phyloP scores from a whole-genome alignment of 495 filamentous ascomycete genomes.

The Neurospora tetraspora region DNA sequence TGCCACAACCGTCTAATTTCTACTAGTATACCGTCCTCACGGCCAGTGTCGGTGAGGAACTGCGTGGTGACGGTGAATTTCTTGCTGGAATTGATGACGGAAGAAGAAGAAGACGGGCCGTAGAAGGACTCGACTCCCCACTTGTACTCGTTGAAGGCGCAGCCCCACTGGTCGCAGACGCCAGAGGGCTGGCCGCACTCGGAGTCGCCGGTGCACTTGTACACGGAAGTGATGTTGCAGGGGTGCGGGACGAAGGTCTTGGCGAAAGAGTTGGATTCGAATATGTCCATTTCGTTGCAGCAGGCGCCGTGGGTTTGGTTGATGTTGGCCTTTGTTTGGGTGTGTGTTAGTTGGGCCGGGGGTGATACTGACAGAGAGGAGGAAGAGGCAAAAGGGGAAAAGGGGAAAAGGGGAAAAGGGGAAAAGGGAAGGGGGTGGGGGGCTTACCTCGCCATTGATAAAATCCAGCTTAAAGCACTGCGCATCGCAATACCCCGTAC shows the following conservation, averaged over 20 bases:
- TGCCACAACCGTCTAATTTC: conserved; percentile 57
- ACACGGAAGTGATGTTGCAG: conserved; percentile 39
- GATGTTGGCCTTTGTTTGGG: conserved; percentile 43
- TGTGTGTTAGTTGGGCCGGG: no score
- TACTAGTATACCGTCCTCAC: conserved; percentile 32
- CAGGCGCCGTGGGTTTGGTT: conserved; percentile 47
- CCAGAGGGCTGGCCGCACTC: conserved; percentile 38
- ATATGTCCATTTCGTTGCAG: conserved; percentile 67
- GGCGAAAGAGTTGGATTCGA: conserved; percentile 57
- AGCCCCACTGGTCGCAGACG: conserved; percentile 42
- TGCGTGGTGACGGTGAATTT: conserved; percentile 62
- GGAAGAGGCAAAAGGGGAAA: no score
- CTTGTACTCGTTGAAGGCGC: conserved; percentile 39
- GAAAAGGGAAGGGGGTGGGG: no score
- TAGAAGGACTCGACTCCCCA: conserved; percentile 47
- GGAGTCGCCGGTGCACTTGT: conserved; percentile 30
- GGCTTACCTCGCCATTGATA: conserved; percentile 57
- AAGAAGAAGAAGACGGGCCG: no score
- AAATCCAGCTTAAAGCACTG: conserved; percentile 60
- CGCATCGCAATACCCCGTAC: conserved; percentile 70
- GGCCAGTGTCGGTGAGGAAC: conserved; percentile 46
- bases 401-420: no score
- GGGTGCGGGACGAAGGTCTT: conserved; percentile 53
- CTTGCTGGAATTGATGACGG: conserved; percentile 49
- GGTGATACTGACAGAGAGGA: no score